These are phyloP conservation scores for Penicillium cinerascens DNA, from an alignment of 495 filamentous ascomycete species.

Conservation along the genomic window DNA sequence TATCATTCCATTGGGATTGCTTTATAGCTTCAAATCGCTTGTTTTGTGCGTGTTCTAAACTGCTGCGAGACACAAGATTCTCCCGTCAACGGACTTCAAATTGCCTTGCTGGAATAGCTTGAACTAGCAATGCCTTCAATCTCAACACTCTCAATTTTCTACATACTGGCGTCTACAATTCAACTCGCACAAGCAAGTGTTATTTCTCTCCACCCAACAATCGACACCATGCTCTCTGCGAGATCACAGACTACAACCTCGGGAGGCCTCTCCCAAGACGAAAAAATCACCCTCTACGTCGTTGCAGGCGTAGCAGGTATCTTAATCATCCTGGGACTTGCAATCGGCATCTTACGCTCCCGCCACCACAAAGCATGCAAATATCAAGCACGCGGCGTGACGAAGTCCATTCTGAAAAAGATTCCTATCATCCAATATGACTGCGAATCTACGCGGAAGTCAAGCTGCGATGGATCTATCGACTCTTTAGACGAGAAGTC, in stretches of 20 bases:
- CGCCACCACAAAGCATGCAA: not conserved
- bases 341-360: not conserved
- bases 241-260: not conserved
- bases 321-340: not conserved
- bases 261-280: not conserved
- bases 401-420: slow-evolving; percentile 1
- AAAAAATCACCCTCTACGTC: slow-evolving; percentile 10
- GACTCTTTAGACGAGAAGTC: not conserved
- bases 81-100: not conserved
- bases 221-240: not conserved
- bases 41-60: not conserved
- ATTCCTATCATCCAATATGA: slow-evolving; percentile 9
- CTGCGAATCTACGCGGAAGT: not conserved
- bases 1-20: not conserved
- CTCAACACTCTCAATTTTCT: not conserved
- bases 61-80: not conserved
- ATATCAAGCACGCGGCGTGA: not conserved
- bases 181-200: not conserved
- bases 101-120: not conserved
- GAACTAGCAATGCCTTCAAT: not conserved
- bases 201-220: not conserved
- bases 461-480: not conserved
- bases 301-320: not conserved
- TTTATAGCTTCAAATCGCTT: not conserved
- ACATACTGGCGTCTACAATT: not conserved